Conservation (phyloP, 495 filamentous ascomycete species). For the Hypomontagnella monticulosa region DNA sequence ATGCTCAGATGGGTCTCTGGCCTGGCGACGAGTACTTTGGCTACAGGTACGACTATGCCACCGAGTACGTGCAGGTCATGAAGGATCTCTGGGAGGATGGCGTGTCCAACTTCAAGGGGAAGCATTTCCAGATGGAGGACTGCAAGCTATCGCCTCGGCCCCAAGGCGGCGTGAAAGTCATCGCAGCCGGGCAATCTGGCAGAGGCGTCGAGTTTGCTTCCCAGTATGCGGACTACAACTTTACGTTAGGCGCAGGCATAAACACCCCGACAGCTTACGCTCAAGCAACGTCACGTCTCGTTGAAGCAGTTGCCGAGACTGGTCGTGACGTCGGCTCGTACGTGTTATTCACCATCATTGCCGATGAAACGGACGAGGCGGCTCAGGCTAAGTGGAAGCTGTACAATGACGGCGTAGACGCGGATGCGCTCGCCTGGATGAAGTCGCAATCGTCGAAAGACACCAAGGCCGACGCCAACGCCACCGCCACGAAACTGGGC, state of each 20-base stretch:
- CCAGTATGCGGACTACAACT: conserved; percentile 46
- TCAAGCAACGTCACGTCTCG: conserved; percentile 34
- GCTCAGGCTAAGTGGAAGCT: conserved; percentile 46
- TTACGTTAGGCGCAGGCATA: conserved; percentile 43
- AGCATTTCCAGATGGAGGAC: conserved; percentile 48
- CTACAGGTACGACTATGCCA: conserved; percentile 50
- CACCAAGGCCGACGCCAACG: conserved; percentile 44
- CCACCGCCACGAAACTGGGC: conserved; percentile 38
- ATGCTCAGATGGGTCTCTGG: conserved; percentile 50
- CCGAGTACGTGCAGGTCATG: conserved; percentile 49
- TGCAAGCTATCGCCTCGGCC: conserved; percentile 48
- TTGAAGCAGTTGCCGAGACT: conserved; percentile 37
- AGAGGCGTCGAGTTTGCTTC: conserved; percentile 47
- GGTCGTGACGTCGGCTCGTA: conserved; percentile 45
- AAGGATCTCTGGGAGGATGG: conserved; percentile 47
- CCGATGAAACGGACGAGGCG: conserved; percentile 46
- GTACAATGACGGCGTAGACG: conserved; percentile 45
- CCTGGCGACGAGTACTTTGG: conserved; percentile 49
- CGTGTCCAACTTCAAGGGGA: conserved; percentile 48
- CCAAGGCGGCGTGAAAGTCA: conserved; percentile 39
- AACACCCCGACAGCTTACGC: conserved; percentile 44
- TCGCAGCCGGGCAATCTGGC: conserved; percentile 44
- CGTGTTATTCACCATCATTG: conserved; percentile 48
- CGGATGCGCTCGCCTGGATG: conserved; percentile 46
- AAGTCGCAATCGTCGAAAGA: conserved; percentile 44